These are phyloP conservation scores for Coemansia javaensis DNA, from an alignment of 192 early-diverging fungal species.

Conservation along the genomic window DNA sequence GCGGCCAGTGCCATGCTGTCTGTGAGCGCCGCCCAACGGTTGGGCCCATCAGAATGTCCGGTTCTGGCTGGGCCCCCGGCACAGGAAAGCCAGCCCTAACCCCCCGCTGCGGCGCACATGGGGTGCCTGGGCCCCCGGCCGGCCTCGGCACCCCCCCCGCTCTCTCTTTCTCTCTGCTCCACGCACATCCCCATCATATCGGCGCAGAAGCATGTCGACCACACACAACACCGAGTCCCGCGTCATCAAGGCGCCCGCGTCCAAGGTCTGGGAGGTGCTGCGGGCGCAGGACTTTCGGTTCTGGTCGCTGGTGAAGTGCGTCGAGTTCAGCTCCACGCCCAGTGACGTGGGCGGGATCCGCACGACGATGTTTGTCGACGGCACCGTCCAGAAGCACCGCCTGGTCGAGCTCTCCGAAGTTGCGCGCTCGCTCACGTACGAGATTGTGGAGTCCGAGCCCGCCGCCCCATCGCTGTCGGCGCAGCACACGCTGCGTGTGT, in stretches of 20 bases:
- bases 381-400: constrained; percentile 54
- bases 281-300: constrained; percentile 38
- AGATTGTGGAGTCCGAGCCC: constrained; percentile 54
- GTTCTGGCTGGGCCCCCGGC: too few relatives aligned
- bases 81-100: too few relatives aligned
- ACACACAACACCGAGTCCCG: constrained; percentile 38
- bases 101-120: too few relatives aligned
- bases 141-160: too few relatives aligned
- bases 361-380: constrained; percentile 52
- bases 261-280: constrained; percentile 33
- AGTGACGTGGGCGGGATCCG: constrained; percentile 50
- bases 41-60: too few relatives aligned
- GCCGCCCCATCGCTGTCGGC: constrained; percentile 53
- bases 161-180: too few relatives aligned
- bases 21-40: too few relatives aligned
- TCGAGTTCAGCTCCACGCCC: constrained; percentile 21
- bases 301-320: constrained; percentile 46
- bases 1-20: too few relatives aligned
- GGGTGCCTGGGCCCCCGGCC: too few relatives aligned
- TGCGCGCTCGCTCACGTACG: constrained; percentile 51
- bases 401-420: constrained; percentile 54
- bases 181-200: too few relatives aligned
- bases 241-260: constrained; percentile 35
- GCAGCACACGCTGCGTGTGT: constrained; percentile 50
- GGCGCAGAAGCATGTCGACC: neutral